A percentile compares a stretch with the other conserved stretches of the same genome.
Conservation (phyloP, 495 filamentous ascomycete genomes). For the Amniculicola lignicola region DNA sequence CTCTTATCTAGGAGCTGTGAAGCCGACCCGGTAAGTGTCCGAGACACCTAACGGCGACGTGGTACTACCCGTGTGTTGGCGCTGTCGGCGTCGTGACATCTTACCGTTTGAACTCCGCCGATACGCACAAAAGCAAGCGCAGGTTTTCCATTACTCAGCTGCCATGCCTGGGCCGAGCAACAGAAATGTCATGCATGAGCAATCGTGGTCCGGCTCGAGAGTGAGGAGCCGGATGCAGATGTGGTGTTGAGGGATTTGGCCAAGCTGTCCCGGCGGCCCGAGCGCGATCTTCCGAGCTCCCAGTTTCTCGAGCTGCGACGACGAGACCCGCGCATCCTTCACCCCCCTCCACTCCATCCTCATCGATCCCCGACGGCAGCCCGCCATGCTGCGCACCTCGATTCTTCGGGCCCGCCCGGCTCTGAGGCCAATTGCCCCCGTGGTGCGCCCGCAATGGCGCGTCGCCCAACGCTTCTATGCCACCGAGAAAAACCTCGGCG, state of each 20-base stretch:
- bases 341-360: slow-evolving; percentile 10
- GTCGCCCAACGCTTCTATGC: slow-evolving; percentile 47
- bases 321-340: slow-evolving; percentile 12
- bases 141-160: no score
- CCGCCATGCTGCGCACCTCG: slow-evolving; percentile 67
- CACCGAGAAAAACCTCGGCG: slow-evolving; percentile 50
- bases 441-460: slow-evolving; percentile 27
- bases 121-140: no score
- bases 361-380: slow-evolving; percentile 40
- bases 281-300: slow-evolving; percentile 2
- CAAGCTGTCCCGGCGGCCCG: neutral
- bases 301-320: slow-evolving; percentile 5
- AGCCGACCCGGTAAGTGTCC: no score
- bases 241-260: neutral
- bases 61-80: no score
- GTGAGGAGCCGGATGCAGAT: no score
- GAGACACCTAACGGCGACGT: no score
- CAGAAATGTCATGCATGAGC: no score
- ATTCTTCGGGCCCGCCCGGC: slow-evolving; percentile 48
- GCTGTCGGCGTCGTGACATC: no score
- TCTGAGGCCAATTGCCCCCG: slow-evolving; percentile 28
- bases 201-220: no score
- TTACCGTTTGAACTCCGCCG: no score
- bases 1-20: no score
- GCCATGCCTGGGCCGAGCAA: no score